These are phyloP conservation scores for Tricharina praecox DNA, from an alignment of 495 filamentous ascomycete genomes.

Conservation along the genomic window DNA sequence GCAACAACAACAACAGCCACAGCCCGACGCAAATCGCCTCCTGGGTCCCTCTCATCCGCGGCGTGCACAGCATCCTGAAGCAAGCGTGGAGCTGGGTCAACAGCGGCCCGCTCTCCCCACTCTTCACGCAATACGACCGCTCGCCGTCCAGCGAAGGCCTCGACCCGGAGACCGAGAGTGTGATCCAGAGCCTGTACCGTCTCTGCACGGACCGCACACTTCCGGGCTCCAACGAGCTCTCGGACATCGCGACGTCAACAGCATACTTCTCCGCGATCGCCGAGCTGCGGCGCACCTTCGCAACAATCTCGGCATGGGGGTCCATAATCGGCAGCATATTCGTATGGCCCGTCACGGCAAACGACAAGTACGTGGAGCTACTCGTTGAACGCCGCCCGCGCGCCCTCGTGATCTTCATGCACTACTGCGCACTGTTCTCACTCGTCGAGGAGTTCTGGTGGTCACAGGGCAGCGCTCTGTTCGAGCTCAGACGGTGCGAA, in stretches of 20 bases:
- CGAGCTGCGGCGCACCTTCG: constrained; percentile 14
- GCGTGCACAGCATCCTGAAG: constrained; percentile 15
- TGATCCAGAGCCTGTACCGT: constrained; percentile 6
- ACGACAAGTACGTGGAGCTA: constrained; percentile 24
- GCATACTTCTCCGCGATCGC: constrained; percentile 16
- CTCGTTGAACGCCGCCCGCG: constrained; percentile 26
- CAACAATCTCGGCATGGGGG: neutral
- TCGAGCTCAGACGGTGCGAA: constrained; percentile 26
- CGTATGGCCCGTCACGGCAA: constrained; percentile 28
- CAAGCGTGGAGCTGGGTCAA: constrained; percentile 14
- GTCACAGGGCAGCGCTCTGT: constrained; percentile 26
- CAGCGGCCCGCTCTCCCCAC: constrained; percentile 6
- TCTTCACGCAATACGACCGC: constrained; percentile 8
- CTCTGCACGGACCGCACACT: constrained; percentile 20
- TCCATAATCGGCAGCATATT: constrained; percentile 12
- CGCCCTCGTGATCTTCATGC: constrained; percentile 29
- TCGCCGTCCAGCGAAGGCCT: neutral
- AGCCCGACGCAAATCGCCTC: constrained; percentile 6
- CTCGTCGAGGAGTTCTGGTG: constrained; percentile 27
- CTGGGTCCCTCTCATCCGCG: constrained; percentile 21
- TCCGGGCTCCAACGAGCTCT: constrained; percentile 16
- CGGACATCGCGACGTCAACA: constrained; percentile 16
- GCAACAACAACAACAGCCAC: no score
- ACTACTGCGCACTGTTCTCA: constrained; percentile 30
- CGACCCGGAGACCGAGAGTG: neutral